Base-by-base conservation (phyloP, 2,329 filamentous ascomycete genomes). In the Phaeoacremonium minimum region DNA sequence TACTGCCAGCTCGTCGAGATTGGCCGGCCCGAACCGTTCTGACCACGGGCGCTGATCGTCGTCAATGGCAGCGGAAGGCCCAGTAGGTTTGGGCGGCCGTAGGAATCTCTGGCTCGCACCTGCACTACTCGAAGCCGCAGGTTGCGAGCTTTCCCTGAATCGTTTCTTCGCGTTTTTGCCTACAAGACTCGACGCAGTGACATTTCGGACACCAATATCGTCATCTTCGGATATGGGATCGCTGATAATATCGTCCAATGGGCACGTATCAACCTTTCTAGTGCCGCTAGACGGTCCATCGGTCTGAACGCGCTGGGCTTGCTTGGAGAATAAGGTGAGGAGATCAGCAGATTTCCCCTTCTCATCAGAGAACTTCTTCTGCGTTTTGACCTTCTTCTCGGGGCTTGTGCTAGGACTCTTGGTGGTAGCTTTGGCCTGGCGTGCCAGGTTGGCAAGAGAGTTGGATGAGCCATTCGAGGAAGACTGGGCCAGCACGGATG, bases 1-100 rank as follows among this genome's bases (percentile, higher is more conserved):
- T 14, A 98, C 91, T 0, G 85, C 91, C 31, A 98, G 68, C 62
- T 97, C 91, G 13, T 89, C 81, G 11, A 96, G 58, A 47, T 76
- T 84, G 4, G 58, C 52, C 0, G 91, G 91, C 3, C 77, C 82
- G 58, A 88, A 97, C 47, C 82, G 79, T 48, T 96, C 90, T 13
- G 85, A 85, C 91, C 91, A 97, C 4, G 91, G 89, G 35, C 84
- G 75, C 33, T 70, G 61, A 46, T 88, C 83, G 22, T 77, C 69
- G 33, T 69, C 64, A 6, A 50, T 28, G 4, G 46, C 44, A 7
- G 49, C 47, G 7, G 51, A 35, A 13, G 49, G 50, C 11, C 47
- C 51, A 15, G 51, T 45, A 4, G 52, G 51, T 8, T 51, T 47
- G 7, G 62, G 49, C 11, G 67, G 73, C 42, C 59, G 67, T 16